A percentile compares a stretch with the other conserved stretches of the same genome.
These are phyloP conservation scores for Blastobotrys capitulatus DNA, from an alignment of 1,139 yeast genomes.

Conservation along the genomic window DNA sequence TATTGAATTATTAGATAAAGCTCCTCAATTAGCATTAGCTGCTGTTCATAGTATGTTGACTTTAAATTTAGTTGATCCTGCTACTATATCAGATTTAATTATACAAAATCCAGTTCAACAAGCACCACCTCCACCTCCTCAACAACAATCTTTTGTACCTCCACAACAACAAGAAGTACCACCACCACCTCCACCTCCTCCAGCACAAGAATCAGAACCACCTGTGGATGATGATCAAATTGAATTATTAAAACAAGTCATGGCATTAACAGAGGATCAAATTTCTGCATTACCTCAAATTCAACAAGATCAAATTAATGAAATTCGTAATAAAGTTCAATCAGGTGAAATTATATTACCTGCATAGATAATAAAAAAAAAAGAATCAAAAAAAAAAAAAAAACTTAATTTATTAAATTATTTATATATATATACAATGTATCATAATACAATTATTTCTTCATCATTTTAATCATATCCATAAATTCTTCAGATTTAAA, in stretches of 20 bases:
- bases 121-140: conserved; percentile 10
- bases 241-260: conserved; percentile 42
- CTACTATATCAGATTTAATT: conserved; percentile 39
- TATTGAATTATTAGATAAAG: conserved; percentile 53
- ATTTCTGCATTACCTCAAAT: conserved; percentile 54
- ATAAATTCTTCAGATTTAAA: conserved; percentile 13
- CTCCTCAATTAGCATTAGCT: conserved; percentile 82
- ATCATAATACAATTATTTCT: not conserved
- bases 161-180: conserved; percentile 16
- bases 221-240: conserved; percentile 29
- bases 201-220: conserved; percentile 12
- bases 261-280: conserved; percentile 60
- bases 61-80: conserved; percentile 47
- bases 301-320: conserved; percentile 37
- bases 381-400: too few relatives aligned
- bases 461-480: conserved; percentile 11
- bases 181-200: conserved; percentile 4
- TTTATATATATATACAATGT: not conserved
- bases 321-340: conserved; percentile 27
- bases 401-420: not conserved
- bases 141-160: conserved; percentile 15
- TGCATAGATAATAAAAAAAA: not conserved
- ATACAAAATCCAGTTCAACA: conserved; percentile 6
- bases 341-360: conserved; percentile 23
- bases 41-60: conserved; percentile 68